Evolutionary conservation across 768 basidiomycete genomes (phyloP).

Genomic region (Paxillus rubicundulus): DNA sequence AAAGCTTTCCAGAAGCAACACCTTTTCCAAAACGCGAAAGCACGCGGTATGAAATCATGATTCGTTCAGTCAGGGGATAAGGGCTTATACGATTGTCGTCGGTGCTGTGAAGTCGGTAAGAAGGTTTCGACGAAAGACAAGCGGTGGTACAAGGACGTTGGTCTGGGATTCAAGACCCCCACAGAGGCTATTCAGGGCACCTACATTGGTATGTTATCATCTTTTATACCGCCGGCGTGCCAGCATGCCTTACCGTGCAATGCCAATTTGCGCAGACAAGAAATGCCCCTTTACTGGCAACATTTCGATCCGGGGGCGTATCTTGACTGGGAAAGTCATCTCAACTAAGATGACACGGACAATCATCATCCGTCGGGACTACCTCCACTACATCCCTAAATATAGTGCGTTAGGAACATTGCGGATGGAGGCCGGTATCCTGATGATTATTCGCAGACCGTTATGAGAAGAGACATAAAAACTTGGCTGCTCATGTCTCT

Average conservation of each 20-base stretch:
- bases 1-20: constrained; percentile 98
- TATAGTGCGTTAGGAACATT: constrained; percentile 68
- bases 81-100: constrained; percentile 9
- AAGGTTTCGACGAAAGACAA: constrained; percentile 93
- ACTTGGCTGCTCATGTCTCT: constrained; percentile 94
- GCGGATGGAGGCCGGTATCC: not conserved
- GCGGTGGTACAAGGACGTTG: constrained; percentile 99
- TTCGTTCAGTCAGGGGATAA: constrained; percentile 3
- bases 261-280: constrained; percentile 64
- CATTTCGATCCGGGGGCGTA: constrained; percentile 97
- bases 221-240: not conserved
- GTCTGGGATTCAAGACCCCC: constrained; percentile 95
- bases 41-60: constrained; percentile 64
- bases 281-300: constrained; percentile 99
- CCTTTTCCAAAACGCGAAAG: constrained; percentile 97
- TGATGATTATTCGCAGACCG: constrained; percentile 58
- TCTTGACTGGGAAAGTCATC: constrained; percentile 95
- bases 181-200: constrained; percentile 92
- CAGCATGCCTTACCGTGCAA: not conserved
- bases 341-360: constrained; percentile 99
- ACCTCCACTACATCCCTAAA: constrained; percentile 96
- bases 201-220: constrained; percentile 77
- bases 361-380: constrained; percentile 92
- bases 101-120: constrained; percentile 57
- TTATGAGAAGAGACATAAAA: constrained; percentile 99